Evolutionary conservation across 768 basidiomycete genomes (phyloP), one percentile per base, ranked within the genome.

Genomic region (Porpolomopsis calyptriformis): DNA sequence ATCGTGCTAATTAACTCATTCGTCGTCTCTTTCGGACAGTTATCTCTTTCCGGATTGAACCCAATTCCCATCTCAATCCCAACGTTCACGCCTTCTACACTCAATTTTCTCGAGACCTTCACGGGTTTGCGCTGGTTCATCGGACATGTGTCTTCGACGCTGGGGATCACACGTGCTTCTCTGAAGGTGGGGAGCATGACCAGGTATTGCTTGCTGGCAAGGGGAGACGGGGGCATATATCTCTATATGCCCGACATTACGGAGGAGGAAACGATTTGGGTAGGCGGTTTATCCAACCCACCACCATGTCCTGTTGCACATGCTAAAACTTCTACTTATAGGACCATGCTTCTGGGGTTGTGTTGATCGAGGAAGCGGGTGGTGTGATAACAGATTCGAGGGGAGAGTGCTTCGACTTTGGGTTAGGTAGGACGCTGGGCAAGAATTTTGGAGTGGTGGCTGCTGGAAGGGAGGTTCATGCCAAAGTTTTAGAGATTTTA

Each of bases 231-330:
- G 1, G 82, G 80, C 1, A 76, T 77, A 29, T 94, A 91, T 59
- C 65, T 90, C 35, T 71, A 87, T 5, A 81, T 89, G 73, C 88
- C 80, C 1, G 79, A 78, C 4, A 67, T 75, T 3, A 84, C 81
- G 2, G 97, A 98, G 60, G 61, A 67, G 50, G 94, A 97, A 62
- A 97, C 96, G 67, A 93, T 98, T 14, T 99, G 94, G 93, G 86
- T 85, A 50, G 40, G 73, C 56, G 1, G n/a, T n/a, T 36, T 16
- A 45, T 19, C 9, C n/a, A 23, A 39, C 26, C 23, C 41, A 22
- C 23, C 18, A 23, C n/a, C 24, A 25, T 24, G 18, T 33, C 29
- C 23, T 18, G 22, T 7, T 22, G 9, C 43, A 8, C 23, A 43
- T 27, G 20, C n/a, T n/a, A n/a, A n/a, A n/a, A n/a, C n/a, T n/a